phyloP scores from a whole-genome alignment of 169 alveolate genomes.

The Babesia bigemina region DNA sequence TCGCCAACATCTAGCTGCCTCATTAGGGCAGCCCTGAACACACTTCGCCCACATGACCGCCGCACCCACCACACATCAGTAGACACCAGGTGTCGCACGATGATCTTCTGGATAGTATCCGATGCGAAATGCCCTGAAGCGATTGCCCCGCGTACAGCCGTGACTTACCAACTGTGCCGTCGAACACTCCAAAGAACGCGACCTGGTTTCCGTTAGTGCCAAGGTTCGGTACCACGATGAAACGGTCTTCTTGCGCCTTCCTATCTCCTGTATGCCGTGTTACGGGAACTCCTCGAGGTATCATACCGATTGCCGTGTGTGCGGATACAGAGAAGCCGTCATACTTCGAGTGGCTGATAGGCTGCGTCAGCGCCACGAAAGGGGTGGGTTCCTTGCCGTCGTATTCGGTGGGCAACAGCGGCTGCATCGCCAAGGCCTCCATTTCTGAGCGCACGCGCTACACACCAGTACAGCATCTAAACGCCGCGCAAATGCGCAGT shows the following conservation, averaged over 20 bases:
- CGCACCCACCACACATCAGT: constrained; percentile 69
- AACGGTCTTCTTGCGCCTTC: constrained; percentile 80
- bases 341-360: constrained; percentile 6
- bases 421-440: constrained; percentile 10
- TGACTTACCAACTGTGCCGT: constrained; percentile 82
- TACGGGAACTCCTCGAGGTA: background rate
- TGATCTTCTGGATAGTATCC: constrained; percentile 72
- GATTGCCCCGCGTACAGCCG: background rate
- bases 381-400: background rate
- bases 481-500: too few relatives aligned
- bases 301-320: constrained; percentile 56
- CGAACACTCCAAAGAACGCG: constrained; percentile 81
- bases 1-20: constrained; percentile 7
- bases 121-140: constrained; percentile 75
- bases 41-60: background rate
- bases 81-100: constrained; percentile 69
- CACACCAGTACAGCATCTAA: too few relatives aligned
- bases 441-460: background rate
- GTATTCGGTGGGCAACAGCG: background rate
- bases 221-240: constrained; percentile 69
- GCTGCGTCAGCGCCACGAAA: constrained; percentile 1
- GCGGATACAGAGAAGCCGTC: constrained; percentile 45
- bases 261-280: constrained; percentile 67
- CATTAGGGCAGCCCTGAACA: constrained; percentile 19
- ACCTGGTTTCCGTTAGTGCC: constrained; percentile 51